These are phyloP conservation scores for Clavariopsis aquatica DNA, from an alignment of 495 filamentous ascomycete genomes.

Conservation along the genomic window DNA sequence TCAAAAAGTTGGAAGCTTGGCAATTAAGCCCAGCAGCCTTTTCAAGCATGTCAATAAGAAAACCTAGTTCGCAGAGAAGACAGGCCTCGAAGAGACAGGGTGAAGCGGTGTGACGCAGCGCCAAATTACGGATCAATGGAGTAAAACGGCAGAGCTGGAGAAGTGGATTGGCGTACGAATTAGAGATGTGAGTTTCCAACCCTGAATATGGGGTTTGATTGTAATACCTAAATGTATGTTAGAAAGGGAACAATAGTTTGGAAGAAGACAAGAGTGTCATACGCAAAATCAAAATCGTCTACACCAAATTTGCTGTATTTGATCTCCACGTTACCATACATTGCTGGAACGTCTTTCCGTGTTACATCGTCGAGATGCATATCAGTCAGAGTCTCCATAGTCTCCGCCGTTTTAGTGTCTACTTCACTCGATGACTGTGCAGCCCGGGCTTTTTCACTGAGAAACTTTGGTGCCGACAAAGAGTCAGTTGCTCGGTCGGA, in stretches of 20 bases:
- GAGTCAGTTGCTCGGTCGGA: slow-evolving; percentile 53
- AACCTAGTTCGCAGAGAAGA: slow-evolving; percentile 91
- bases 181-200: slow-evolving; percentile 91
- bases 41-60: slow-evolving; percentile 96
- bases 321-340: slow-evolving; percentile 90
- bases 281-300: slow-evolving; percentile 97
- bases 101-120: slow-evolving; percentile 85
- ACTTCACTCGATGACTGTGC: slow-evolving; percentile 49
- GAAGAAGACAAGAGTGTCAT: slow-evolving; percentile 36
- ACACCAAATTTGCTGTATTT: slow-evolving; percentile 97
- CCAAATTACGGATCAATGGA: slow-evolving; percentile 81
- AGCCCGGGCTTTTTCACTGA: slow-evolving; percentile 87
- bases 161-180: slow-evolving; percentile 92
- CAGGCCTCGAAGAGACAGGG: slow-evolving; percentile 79
- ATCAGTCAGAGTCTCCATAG: slow-evolving; percentile 56
- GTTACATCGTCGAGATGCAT: slow-evolving; percentile 45
- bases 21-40: slow-evolving; percentile 91
- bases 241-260: not conserved
- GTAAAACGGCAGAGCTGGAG: slow-evolving; percentile 90
- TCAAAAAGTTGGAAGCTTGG: slow-evolving; percentile 95
- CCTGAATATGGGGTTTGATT: slow-evolving; percentile 90
- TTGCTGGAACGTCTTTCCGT: slow-evolving; percentile 73
- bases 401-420: slow-evolving; percentile 59
- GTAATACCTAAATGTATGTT: slow-evolving; percentile 64
- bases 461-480: slow-evolving; percentile 75